Percentiles rank a stretch among this genome's conserved stretches.
Evolutionary conservation across 139 green algal species (phyloP).

Genomic region (Pedinophyceae sp.): DNA sequence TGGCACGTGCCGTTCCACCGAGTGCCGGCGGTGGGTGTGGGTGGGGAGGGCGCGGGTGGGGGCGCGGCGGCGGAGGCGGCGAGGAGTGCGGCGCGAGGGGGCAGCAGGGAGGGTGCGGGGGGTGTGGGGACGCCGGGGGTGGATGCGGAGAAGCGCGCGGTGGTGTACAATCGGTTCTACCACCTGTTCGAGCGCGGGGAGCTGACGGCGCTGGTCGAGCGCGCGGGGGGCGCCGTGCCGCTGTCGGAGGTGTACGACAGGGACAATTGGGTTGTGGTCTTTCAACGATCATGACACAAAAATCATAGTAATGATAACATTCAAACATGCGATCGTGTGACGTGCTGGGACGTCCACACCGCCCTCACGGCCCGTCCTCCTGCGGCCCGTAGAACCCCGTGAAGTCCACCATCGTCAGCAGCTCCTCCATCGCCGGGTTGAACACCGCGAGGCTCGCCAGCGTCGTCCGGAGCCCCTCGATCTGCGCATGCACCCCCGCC

Average conservation of each 20-base stretch:
- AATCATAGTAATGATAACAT: no score
- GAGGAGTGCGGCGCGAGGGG: neutral
- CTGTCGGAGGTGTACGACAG: conserved; percentile 61
- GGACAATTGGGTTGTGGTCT: conserved; percentile 72
- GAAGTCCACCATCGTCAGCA: no score
- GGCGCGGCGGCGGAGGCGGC: neutral
- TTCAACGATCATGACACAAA: no score
- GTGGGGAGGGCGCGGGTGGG: neutral
- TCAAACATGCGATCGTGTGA: no score
- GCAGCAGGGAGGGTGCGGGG: neutral
- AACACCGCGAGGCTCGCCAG: no score
- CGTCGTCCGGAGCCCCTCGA: no score
- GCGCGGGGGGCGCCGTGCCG: conserved; percentile 19
- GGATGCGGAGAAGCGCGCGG: conserved; percentile 5
- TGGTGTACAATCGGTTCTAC: conserved; percentile 92
- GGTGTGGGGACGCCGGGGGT: neutral
- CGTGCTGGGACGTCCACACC: no score
- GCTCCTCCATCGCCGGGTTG: no score
- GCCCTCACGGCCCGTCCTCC: no score
- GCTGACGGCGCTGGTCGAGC: conserved; percentile 42
- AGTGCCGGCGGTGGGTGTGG: conserved; percentile 25
- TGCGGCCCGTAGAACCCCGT: no score
- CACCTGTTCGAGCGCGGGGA: conserved; percentile 80
- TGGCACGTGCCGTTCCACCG: conserved; percentile 90
- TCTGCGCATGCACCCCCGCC: no score